Conservation (phyloP, 2,329 filamentous ascomycete species). For the Penicillium concentricum region DNA sequence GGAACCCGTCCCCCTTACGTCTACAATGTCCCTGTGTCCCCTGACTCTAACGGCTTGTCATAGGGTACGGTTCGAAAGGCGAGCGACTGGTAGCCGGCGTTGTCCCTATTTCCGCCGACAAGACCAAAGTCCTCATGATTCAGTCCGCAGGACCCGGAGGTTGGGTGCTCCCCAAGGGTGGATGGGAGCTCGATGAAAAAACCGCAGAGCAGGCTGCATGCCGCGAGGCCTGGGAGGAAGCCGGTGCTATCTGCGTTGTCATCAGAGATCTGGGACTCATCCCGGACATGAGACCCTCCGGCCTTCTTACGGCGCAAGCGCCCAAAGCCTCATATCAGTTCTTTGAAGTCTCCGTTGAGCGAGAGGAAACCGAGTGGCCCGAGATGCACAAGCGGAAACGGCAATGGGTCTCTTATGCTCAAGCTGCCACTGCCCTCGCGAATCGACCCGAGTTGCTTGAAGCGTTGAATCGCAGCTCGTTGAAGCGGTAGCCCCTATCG, state of each 20-base stretch:
- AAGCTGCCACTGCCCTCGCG: conserved; percentile 75
- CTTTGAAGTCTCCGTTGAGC: conserved; percentile 79
- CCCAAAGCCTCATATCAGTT: conserved; percentile 65
- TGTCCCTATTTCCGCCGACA: conserved; percentile 83
- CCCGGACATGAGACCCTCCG: conserved; percentile 67
- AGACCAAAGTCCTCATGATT: conserved; percentile 85
- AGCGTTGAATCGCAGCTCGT: conserved; percentile 77
- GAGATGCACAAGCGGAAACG: conserved; percentile 89
- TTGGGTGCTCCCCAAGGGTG: conserved; percentile 97
- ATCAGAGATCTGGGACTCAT: conserved; percentile 85
- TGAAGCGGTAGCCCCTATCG: conserved; percentile 50
- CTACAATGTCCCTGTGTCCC: neutral
- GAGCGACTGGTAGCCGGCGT: conserved; percentile 94
- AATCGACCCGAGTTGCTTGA: conserved; percentile 83
- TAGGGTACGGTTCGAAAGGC: conserved; percentile 88
- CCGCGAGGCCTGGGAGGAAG: conserved; percentile 97
- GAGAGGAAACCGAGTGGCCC: conserved; percentile 85
- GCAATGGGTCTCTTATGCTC: conserved; percentile 81
- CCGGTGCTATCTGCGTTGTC: conserved; percentile 82
- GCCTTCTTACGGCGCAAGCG: conserved; percentile 55
- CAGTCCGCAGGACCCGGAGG: conserved; percentile 86
- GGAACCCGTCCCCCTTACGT: conserved; percentile 10
- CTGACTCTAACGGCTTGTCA: conserved; percentile 20
- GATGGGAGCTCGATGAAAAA: conserved; percentile 93
- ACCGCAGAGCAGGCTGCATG: conserved; percentile 79